These are phyloP conservation scores for Camillea tinctor DNA, from an alignment of 2,329 filamentous ascomycete genomes.

Conservation along the genomic window DNA sequence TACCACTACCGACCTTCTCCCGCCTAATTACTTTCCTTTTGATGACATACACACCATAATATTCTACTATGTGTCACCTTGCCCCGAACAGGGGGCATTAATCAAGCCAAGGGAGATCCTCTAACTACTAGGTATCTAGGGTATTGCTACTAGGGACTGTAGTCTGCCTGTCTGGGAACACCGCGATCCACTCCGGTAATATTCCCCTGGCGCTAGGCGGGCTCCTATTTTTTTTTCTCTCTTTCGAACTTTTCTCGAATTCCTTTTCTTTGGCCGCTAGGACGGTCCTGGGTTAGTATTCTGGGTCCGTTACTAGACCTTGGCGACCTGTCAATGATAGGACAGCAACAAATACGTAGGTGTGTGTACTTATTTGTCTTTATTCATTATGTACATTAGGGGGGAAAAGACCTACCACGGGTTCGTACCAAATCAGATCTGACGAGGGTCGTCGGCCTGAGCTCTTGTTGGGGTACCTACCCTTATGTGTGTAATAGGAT, in stretches of 20 bases:
- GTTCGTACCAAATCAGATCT: neutral
- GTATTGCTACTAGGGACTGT: neutral
- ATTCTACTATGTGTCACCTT: constrained; percentile 12
- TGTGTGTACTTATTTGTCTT: neutral
- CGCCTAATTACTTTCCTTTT: neutral
- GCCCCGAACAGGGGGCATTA: constrained; percentile 19
- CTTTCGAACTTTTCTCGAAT: constrained; percentile 38
- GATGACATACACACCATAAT: neutral
- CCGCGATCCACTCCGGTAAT: constrained; percentile 29
- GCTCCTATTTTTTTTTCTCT: constrained; percentile 23
- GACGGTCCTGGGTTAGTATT: neutral
- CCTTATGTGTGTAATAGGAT: neutral
- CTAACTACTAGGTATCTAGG: constrained; percentile 6
- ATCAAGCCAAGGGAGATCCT: constrained; percentile 28
- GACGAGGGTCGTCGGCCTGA: neutral
- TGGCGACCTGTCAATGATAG: neutral
- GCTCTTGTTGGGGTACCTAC: neutral
- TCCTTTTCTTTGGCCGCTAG: constrained; percentile 19
- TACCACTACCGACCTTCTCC: neutral
- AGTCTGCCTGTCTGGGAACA: constrained; percentile 19
- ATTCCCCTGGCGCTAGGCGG: constrained; percentile 33
- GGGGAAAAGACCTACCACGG: neutral
- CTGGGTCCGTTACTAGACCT: neutral
- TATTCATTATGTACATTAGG: neutral
- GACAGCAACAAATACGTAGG: neutral